Evolutionary conservation across 345 rosid species (phyloP).

Genomic region (Streptanthus diversifolius): DNA sequence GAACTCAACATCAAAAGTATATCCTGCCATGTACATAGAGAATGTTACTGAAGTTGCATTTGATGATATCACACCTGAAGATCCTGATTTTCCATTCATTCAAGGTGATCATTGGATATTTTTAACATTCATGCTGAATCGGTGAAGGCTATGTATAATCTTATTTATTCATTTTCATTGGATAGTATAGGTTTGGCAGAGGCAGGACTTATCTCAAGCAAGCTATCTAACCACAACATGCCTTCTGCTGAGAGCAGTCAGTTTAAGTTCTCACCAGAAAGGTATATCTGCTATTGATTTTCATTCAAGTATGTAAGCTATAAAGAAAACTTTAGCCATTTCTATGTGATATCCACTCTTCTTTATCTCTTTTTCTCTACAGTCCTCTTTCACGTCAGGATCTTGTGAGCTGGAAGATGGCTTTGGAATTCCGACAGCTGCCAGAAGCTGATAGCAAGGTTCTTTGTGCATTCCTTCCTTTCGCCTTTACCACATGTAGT

Average conservation of each 20-base stretch:
- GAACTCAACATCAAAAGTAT: constrained; percentile 71
- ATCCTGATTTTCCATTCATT: constrained; percentile 88
- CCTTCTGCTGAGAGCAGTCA: constrained; percentile 43
- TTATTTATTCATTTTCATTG: constrained; percentile 19
- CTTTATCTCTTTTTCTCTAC: constrained; percentile 21
- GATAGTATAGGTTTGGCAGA: constrained; percentile 86
- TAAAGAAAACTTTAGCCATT: background rate
- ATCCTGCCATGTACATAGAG: constrained; percentile 95
- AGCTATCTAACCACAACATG: constrained; percentile 68
- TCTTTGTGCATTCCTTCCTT: constrained; percentile 8
- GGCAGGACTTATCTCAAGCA: constrained; percentile 94
- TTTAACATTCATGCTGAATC: background rate
- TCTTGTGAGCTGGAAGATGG: constrained; percentile 97
- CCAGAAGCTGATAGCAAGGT: constrained; percentile 88
- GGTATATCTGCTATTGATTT: constrained; percentile 38
- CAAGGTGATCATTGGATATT: constrained; percentile 58
- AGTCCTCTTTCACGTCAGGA: constrained; percentile 92
- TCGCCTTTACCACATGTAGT: background rate
- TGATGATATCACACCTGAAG: constrained; percentile 78
- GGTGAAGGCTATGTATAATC: background rate
- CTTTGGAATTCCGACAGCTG: constrained; percentile 72
- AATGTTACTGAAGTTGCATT: constrained; percentile 87
- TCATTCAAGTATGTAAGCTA: background rate
- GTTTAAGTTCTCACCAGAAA: constrained; percentile 67
- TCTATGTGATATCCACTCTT: constrained; percentile 5